Base-by-base conservation (phyloP, 352 stramenopile genomes). In the Globisporangium cederbergense region DNA sequence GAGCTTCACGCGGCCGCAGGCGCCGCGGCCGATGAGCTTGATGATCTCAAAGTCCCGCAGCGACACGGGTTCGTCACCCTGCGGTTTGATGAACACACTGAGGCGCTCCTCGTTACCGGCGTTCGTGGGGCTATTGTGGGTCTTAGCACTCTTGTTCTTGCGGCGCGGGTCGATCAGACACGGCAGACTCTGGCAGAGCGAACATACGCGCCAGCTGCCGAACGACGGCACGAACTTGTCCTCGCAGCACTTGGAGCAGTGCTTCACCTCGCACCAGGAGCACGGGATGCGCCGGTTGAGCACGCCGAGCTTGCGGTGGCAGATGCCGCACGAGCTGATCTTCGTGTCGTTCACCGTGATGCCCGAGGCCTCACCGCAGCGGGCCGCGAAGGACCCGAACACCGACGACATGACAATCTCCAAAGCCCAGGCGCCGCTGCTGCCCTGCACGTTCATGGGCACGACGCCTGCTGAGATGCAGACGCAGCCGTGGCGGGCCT, bases 21-120 rank as follows among this genome's bases (percentile, higher is more conserved):
- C 87, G 47, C 96, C 96, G 65, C 98, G 97, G 25, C 97, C 97
- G 64, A 99, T 97, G 34, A 99, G 88, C 69, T 98, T 98, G 60
- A 99, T 92, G 68, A 99, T 98, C 72, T 98, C 96, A 81, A 99
- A 99, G 66, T 96, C 90, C 42, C 75, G 76, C 36, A 98, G 77
- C 58, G 74, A 86, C 56, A 95, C 80, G 0, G 72, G 73, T 30
- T 89, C 83, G 58, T 86, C 79, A 2, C 60, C 75, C 32, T 67
- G 73, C 3, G 86, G 81, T 49, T 87, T 82, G 65, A 93, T 93
- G 51, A 95, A 95, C 36, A 95, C 78, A 32, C 81, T 91, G 51
- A 72, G 74, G 4, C 84, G 82, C 46, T 92, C 83, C 22, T 81
- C 71, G 20, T 76, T 67, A 0, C 58, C 38, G n/a, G 68, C 73